Evolutionary conservation across 2,329 filamentous ascomycete genomes (phyloP).

Genomic region (Xylaria sp.): DNA sequence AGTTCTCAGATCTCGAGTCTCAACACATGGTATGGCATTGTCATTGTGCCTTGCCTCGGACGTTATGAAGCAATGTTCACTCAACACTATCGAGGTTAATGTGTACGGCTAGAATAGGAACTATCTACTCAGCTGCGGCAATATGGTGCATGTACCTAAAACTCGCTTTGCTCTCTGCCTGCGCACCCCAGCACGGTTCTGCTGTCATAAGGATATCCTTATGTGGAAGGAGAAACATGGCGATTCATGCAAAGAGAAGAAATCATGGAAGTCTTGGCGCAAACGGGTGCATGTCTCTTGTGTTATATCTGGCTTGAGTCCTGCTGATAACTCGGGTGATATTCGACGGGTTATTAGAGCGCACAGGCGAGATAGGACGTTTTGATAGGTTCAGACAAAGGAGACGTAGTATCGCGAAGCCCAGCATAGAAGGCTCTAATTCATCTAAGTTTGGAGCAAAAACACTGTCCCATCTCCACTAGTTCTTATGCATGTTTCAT

Average conservation of each 20-base stretch:
- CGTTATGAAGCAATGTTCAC: too few species aligned
- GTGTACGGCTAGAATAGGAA: background rate
- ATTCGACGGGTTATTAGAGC: background rate
- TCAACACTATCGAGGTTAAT: background rate
- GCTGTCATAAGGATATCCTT: background rate
- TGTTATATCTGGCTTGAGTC: background rate
- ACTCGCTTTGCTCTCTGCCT: background rate
- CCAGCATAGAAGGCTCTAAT: background rate
- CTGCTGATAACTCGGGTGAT: background rate
- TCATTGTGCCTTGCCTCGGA: background rate
- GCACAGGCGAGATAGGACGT: background rate
- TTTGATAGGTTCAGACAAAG: constrained; percentile 28
- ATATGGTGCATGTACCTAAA: background rate
- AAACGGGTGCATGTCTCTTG: background rate
- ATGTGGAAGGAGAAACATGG: background rate
- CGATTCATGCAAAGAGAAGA: background rate
- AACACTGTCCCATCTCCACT: background rate
- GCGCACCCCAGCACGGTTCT: background rate
- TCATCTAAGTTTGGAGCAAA: constrained; percentile 3
- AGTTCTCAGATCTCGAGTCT: background rate
- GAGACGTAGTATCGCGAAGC: constrained; percentile 23
- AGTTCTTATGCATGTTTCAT: constrained; percentile 20
- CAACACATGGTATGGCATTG: background rate
- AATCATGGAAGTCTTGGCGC: background rate
- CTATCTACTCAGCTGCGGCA: background rate